Conservation (phyloP, 1,284 basidiomycete species). For the Papiliotrema flavescens region DNA sequence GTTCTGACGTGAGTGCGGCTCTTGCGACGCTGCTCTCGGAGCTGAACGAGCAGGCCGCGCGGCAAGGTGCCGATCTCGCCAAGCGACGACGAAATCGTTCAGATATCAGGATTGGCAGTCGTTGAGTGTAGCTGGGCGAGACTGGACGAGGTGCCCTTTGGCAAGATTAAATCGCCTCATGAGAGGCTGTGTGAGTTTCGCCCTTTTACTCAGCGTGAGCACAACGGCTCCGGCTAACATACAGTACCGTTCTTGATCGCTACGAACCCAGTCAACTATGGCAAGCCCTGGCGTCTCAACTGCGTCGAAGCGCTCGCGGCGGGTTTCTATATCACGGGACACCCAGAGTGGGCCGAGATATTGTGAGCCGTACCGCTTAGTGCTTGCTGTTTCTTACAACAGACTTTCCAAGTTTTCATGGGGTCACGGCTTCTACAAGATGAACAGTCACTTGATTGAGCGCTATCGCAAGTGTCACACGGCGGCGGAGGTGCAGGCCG, state of each 20-base stretch:
- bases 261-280: conserved; percentile 92
- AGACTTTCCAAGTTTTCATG: conserved; percentile 69
- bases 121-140: conserved; percentile 98
- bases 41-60: conserved; percentile 63
- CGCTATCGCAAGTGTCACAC: conserved; percentile 68
- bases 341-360: conserved; percentile 70
- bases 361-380: conserved; percentile 50
- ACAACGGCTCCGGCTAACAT: not conserved
- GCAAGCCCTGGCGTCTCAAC: conserved; percentile 85
- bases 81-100: conserved; percentile 76
- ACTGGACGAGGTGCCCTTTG: conserved; percentile 88
- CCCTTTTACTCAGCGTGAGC: not conserved
- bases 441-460: conserved; percentile 71
- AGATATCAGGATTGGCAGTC: conserved; percentile 77
- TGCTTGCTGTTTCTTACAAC: not conserved
- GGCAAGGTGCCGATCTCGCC: conserved; percentile 77
- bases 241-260: conserved; percentile 88
- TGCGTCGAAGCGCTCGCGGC: conserved; percentile 92
- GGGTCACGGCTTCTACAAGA: conserved; percentile 77
- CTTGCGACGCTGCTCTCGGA: not conserved
- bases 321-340: conserved; percentile 86
- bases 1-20: conserved; percentile 74
- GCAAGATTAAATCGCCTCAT: conserved; percentile 86
- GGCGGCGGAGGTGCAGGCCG: conserved; percentile 60
- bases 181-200: conserved; percentile 74